Conservation (phyloP, 768 basidiomycete genomes). For the Auriscalpium vulgare region DNA sequence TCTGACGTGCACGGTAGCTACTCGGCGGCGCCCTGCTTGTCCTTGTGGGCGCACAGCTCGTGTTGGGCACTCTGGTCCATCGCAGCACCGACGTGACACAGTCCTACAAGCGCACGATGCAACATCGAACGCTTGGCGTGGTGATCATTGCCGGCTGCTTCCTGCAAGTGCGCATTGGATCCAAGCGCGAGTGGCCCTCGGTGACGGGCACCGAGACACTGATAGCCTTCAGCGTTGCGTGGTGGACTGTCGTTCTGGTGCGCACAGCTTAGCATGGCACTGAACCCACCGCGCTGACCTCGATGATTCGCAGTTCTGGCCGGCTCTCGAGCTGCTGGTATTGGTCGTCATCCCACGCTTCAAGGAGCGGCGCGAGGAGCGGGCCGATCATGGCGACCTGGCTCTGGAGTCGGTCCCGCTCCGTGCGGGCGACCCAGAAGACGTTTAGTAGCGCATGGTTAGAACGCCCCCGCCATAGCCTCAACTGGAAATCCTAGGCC, state of each 20-base stretch:
- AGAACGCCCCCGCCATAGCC: too few relatives aligned
- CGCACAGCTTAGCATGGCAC: too few relatives aligned
- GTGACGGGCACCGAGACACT: constrained; percentile 35
- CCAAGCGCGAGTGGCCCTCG: constrained; percentile 39
- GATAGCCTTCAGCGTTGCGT: constrained; percentile 35
- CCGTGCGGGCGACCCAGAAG: not conserved
- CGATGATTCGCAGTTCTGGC: too few relatives aligned
- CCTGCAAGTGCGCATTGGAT: constrained; percentile 43
- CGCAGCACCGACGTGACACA: not conserved
- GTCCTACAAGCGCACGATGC: not conserved
- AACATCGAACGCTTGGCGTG: constrained; percentile 33
- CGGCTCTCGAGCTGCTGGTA: too few relatives aligned
- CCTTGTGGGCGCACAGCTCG: too few relatives aligned
- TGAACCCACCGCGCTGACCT: too few relatives aligned
- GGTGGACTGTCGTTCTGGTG: not conserved
- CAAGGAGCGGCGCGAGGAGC: too few relatives aligned
- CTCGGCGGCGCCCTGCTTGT: too few relatives aligned
- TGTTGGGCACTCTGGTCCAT: constrained; percentile 19
- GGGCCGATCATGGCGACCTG: not conserved
- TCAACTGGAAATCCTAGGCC: too few relatives aligned
- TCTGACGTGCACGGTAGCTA: too few relatives aligned
- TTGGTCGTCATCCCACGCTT: too few relatives aligned
- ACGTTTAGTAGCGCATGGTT: not conserved
- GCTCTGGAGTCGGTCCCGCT: not conserved
- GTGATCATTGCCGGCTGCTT: constrained; percentile 40